Base-by-base conservation (phyloP, 345 rosid genomes). In the Brassica incana region DNA sequence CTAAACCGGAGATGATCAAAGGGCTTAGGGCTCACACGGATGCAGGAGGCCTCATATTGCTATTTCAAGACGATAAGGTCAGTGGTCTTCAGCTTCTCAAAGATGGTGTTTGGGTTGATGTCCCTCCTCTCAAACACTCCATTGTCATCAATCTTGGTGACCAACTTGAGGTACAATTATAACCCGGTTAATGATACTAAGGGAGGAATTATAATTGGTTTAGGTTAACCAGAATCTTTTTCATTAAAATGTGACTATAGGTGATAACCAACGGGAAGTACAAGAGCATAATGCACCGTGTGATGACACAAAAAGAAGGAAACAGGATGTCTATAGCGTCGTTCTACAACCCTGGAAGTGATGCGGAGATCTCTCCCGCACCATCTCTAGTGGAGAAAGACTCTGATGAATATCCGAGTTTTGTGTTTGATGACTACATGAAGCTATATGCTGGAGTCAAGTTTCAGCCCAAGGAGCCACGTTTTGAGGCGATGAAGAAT, bases 11-110 rank as follows among this genome's bases (percentile, higher is more conserved):
- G 69, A 84, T 90, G 25, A 86, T 95, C 79, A 91, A 88, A 74
- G 99, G 99, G 2, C 94, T 95, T 10, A 80, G 99, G 78, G 97
- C 97, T 71, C 99, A 95, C 86, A 95, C 99, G 0, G 99, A 95
- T 69, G 97, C 98, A 0, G 99, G 99, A 33, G 99, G 99, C 54
- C 56, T 95, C 85, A 91, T 92, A 58, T 82, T 95, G 56, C 87
- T 92, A 15, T 87, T 95, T 80, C 98, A 95, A 82, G 99, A 95
- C 16, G 96, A 91, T 64, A 84, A 86, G 71, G 98, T 95, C 79
- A 88, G 96, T 76, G 98, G 99, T 74, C 97, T 95, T 78, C 94
- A 95, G 89, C 88, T 95, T 65, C 94, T 92, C 75, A 92, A 95
- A 86, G 96, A 88, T 64, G 97, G 85, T 40, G 84, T 71, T 20